phyloP scores from a whole-genome alignment of 805 yeast genomes.

The Kluyveromyces nonfermentans region DNA sequence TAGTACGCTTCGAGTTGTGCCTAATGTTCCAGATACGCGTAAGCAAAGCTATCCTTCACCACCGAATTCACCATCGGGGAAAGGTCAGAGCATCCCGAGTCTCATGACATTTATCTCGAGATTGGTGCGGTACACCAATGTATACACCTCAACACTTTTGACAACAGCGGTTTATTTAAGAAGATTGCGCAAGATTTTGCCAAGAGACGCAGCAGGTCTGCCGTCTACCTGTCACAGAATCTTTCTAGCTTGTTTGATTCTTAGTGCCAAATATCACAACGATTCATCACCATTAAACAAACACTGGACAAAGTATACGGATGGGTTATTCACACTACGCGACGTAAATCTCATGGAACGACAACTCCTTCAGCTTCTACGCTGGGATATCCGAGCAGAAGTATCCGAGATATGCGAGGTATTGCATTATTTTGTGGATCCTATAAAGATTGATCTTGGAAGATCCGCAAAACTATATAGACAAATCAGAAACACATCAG shows the following conservation, averaged over 20 bases:
- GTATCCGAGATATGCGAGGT: constrained; percentile 59
- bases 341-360: constrained; percentile 78
- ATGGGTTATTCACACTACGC: constrained; percentile 55
- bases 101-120: constrained; percentile 65
- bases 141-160: constrained; percentile 72
- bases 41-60: neutral
- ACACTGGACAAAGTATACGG: constrained; percentile 75
- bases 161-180: constrained; percentile 62
- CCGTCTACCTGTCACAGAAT: constrained; percentile 77
- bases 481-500: constrained; percentile 1
- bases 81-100: constrained; percentile 39
- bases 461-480: constrained; percentile 14
- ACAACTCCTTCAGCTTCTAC: constrained; percentile 55
- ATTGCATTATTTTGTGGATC: constrained; percentile 62
- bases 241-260: constrained; percentile 61
- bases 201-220: constrained; percentile 63
- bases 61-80: neutral
- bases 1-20: constrained; percentile 56
- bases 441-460: constrained; percentile 48
- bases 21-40: constrained; percentile 35
- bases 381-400: constrained; percentile 63
- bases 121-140: constrained; percentile 65
- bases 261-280: constrained; percentile 66
- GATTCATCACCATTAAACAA: constrained; percentile 70
- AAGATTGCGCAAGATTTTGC: constrained; percentile 49